phyloP scores from a whole-genome alignment of 1,139 yeast genomes.

The Taphrina confusa region DNA sequence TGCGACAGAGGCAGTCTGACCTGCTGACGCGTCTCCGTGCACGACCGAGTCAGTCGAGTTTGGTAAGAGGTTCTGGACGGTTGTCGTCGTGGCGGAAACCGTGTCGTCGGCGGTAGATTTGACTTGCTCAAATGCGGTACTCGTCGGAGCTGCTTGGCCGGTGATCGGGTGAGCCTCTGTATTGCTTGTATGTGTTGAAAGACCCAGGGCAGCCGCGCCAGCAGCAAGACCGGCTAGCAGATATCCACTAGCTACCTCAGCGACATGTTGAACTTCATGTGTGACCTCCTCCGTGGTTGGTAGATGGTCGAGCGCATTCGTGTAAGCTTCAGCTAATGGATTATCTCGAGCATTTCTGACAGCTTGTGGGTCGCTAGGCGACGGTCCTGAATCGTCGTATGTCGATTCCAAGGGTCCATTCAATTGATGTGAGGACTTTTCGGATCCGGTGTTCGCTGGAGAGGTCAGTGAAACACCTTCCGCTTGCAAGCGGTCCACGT shows the following conservation, averaged over 20 bases:
- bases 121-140: no score
- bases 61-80: neutral
- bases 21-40: neutral
- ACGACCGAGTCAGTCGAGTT: neutral
- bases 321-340: neutral
- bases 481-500: neutral
- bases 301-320: neutral
- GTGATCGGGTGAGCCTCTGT: conserved; percentile 9
- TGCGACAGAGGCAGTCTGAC: neutral
- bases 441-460: neutral
- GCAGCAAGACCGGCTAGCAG: conserved; percentile 19
- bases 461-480: neutral
- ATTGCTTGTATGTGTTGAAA: neutral
- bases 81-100: neutral
- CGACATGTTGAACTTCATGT: conserved; percentile 19
- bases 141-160: neutral
- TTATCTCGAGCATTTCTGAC: conserved; percentile 22
- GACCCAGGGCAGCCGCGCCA: conserved; percentile 9
- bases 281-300: conserved; percentile 12
- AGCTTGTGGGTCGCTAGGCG: conserved; percentile 20
- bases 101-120: neutral
- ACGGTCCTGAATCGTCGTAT: conserved; percentile 20
- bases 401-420: neutral
- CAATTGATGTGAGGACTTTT: neutral
- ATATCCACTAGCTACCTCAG: conserved; percentile 15